phyloP scores from a whole-genome alignment of 2,329 filamentous ascomycete species.

The Aureobasidium sp. region DNA sequence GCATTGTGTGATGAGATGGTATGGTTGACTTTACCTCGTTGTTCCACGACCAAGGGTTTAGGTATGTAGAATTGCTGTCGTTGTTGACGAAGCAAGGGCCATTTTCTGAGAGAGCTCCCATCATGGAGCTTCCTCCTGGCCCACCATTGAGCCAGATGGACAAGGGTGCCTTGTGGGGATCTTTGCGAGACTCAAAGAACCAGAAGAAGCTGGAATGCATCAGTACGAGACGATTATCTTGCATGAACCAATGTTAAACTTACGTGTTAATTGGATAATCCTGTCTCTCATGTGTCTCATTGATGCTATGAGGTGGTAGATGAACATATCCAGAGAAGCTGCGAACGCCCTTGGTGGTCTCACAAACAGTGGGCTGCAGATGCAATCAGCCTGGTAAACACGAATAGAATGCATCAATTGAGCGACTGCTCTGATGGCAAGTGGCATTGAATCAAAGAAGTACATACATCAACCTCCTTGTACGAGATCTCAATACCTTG shows the following conservation, averaged over 20 bases:
- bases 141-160: conserved; percentile 54
- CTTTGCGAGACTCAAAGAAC: conserved; percentile 53
- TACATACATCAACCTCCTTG: conserved; percentile 33
- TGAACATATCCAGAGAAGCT: conserved; percentile 34
- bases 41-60: conserved; percentile 57
- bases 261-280: conserved; percentile 25
- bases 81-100: conserved; percentile 48
- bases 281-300: conserved; percentile 22
- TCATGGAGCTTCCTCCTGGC: conserved; percentile 46
- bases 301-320: conserved; percentile 20
- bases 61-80: conserved; percentile 44
- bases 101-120: conserved; percentile 43
- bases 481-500: conserved; percentile 40
- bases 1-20: background rate
- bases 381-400: background rate
- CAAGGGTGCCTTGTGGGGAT: conserved; percentile 46
- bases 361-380: conserved; percentile 31
- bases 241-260: conserved; percentile 20
- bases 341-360: conserved; percentile 43
- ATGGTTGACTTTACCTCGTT: conserved; percentile 20
- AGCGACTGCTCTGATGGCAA: background rate
- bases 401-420: background rate
- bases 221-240: conserved; percentile 22
- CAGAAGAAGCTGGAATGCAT: conserved; percentile 46
- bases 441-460: too few relatives aligned